phyloP scores from a whole-genome alignment of 441 rosid species.

The Aleurites moluccanus region DNA sequence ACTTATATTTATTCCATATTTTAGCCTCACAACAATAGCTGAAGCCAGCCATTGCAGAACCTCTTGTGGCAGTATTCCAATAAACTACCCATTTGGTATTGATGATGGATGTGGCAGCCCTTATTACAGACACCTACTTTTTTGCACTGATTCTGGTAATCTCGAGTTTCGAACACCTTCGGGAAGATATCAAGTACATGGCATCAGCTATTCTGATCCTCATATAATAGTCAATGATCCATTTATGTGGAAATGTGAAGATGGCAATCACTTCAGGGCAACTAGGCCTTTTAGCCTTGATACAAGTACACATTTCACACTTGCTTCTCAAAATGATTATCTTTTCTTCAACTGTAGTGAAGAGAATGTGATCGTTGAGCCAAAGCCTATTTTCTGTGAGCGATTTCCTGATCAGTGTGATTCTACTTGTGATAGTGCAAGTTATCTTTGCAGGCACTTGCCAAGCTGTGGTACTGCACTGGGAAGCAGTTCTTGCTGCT shows the following conservation, averaged over 20 bases:
- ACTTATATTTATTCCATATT: conserved; percentile 12
- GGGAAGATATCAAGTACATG: conserved; percentile 62
- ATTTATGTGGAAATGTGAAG: conserved; percentile 84
- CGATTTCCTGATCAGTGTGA: conserved; percentile 88
- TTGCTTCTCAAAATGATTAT: conserved; percentile 81
- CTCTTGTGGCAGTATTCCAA: conserved; percentile 69
- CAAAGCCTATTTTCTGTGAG: conserved; percentile 80
- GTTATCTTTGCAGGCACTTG: conserved; percentile 84
- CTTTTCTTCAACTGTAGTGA: conserved; percentile 84
- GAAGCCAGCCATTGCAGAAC: conserved; percentile 61
- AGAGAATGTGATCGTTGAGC: conserved; percentile 67
- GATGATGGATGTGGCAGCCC: conserved; percentile 94
- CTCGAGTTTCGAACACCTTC: conserved; percentile 87
- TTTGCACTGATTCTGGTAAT: conserved; percentile 52
- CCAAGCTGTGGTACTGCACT: conserved; percentile 64
- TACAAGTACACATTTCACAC: conserved; percentile 73
- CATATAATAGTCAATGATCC: conserved; percentile 72
- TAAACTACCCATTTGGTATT: conserved; percentile 72
- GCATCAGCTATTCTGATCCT: conserved; percentile 79
- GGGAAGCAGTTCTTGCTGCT: conserved; percentile 64
- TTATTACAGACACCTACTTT: conserved; percentile 73
- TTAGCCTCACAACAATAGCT: conserved; percentile 28
- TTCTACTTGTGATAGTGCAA: conserved; percentile 82
- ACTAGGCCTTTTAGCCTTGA: conserved; percentile 88
- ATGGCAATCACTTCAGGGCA: conserved; percentile 61